Base-by-base conservation (phyloP, 2,329 filamentous ascomycete genomes). In the Neofusicoccum cordaticola region DNA sequence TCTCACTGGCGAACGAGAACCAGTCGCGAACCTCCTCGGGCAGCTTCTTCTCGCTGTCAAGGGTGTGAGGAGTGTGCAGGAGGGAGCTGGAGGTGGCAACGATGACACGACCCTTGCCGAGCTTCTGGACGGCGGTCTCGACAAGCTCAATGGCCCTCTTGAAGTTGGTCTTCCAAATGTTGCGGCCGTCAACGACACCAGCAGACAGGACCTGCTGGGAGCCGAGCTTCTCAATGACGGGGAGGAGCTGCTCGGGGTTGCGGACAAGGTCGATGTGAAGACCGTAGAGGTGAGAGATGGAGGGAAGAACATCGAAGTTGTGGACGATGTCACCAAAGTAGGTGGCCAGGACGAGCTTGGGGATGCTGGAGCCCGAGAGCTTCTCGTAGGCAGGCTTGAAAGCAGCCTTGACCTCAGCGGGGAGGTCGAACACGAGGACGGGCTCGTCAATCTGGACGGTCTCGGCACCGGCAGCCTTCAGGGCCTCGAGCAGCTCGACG, bases 81-180 rank as follows among this genome's bases (percentile, higher is more conserved):
- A 99, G 92, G 71, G 95, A 98, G 85, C 90, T 95, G 76, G 95
- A 98, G 72, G 93, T 97, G 77, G 95, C 91, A 72, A 97, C 92
- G 72, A 99, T 91, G 80, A 99, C 94, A 77, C 95, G 92, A 72
- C 98, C 93, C 86, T 97, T 94, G 83, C 95, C 94, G 69, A 99
- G 88, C 85, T 96, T 92, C 85, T 97, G 92, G 74, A 98, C 84
- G 69, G 94, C 95, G 66, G 87, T 84, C 88, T 98, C 92, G 67
- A 95, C 90, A 69, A 84, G 87, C 85, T 95, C 93, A 70, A 99
- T 96, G 76, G 95, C 93, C 74, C 88, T 88, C 88, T 96, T 91
- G 84, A 97, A 90, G 89, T 98, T 96, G 83, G 93, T 97, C 91
- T 99, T 99, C 95, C 95, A 99, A 86, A 99, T 98, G 88, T 99